Percentiles rank a stretch among this genome's conserved stretches.
Conservation (phyloP, 306 rosid genomes). For the Cicer arietinum region DNA sequence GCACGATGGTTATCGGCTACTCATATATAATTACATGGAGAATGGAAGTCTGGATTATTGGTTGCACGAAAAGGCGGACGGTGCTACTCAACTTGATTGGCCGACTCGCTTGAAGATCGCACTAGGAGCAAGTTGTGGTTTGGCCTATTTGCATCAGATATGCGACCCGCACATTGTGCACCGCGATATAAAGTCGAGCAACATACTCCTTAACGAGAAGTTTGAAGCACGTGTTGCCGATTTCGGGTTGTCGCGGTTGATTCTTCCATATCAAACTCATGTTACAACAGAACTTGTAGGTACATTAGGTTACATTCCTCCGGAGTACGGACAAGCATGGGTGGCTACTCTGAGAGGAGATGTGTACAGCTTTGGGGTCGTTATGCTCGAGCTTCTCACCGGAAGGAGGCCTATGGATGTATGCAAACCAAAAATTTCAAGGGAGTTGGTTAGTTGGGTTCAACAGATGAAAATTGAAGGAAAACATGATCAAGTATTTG, state of each 20-base stretch:
- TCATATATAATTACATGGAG: conserved; percentile 87
- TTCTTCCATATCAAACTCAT: conserved; percentile 92
- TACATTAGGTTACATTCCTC: conserved; percentile 95
- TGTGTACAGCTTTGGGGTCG: conserved; percentile 94
- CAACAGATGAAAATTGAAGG: conserved; percentile 78
- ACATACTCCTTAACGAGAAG: conserved; percentile 81
- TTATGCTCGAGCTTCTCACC: conserved; percentile 87
- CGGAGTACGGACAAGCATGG: conserved; percentile 97
- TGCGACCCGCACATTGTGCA: conserved; percentile 95
- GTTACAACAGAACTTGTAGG: conserved; percentile 98
- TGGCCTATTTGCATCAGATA: conserved; percentile 89
- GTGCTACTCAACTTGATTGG: conserved; percentile 83
- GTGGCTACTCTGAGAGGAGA: conserved; percentile 97
- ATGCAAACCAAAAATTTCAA: conserved; percentile 73
- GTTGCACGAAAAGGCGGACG: conserved; percentile 89
- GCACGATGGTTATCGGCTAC: conserved; percentile 77
- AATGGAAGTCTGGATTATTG: conserved; percentile 95
- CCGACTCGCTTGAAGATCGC: conserved; percentile 72
- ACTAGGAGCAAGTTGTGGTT: conserved; percentile 72
- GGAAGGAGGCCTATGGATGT: conserved; percentile 90
- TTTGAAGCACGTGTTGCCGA: conserved; percentile 94
- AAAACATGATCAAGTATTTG: conserved; percentile 75
- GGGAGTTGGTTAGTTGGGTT: conserved; percentile 90
- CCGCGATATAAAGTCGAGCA: conserved; percentile 94
- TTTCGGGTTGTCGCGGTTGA: conserved; percentile 87